These are phyloP conservation scores for Simmondsia chinensis DNA, from an alignment of 148 eudicot species.

Conservation along the genomic window DNA sequence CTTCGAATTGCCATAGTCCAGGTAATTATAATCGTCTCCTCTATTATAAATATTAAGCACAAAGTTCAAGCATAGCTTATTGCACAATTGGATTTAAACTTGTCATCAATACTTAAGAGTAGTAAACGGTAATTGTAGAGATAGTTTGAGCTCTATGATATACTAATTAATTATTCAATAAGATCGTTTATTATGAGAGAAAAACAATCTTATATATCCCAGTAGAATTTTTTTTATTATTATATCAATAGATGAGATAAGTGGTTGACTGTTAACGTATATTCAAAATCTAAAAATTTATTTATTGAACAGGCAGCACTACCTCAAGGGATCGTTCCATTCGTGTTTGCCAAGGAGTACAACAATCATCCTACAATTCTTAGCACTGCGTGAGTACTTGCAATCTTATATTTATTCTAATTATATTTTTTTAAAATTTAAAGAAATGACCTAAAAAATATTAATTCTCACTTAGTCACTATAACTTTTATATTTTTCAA, in stretches of 20 bases:
- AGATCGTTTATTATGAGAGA: constrained; percentile 1
- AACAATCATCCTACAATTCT: constrained; percentile 83
- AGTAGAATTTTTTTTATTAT: neutral
- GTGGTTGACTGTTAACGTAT: neutral
- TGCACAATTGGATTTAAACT: neutral
- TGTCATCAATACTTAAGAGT: too few relatives aligned
- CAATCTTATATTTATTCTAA: neutral
- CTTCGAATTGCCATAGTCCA: constrained; percentile 81
- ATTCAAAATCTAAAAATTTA: too few relatives aligned
- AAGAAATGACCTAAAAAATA: neutral
- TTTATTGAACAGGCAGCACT: constrained; percentile 55
- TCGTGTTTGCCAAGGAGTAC: constrained; percentile 88
- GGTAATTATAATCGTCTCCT: constrained; percentile 20
- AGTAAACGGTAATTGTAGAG: too few relatives aligned
- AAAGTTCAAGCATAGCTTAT: neutral
- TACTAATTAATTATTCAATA: too few relatives aligned
- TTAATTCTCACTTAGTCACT: neutral
- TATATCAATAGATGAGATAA: neutral
- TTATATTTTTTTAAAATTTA: neutral
- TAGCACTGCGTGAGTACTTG: constrained; percentile 88
- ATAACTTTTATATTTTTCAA: neutral
- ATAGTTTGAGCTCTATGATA: too few relatives aligned
- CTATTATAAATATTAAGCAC: neutral
- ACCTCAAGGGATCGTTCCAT: constrained; percentile 96
- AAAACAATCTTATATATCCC: too few relatives aligned